These are phyloP conservation scores for Ogataea neopini DNA, from an alignment of 805 yeast genomes.

Conservation along the genomic window DNA sequence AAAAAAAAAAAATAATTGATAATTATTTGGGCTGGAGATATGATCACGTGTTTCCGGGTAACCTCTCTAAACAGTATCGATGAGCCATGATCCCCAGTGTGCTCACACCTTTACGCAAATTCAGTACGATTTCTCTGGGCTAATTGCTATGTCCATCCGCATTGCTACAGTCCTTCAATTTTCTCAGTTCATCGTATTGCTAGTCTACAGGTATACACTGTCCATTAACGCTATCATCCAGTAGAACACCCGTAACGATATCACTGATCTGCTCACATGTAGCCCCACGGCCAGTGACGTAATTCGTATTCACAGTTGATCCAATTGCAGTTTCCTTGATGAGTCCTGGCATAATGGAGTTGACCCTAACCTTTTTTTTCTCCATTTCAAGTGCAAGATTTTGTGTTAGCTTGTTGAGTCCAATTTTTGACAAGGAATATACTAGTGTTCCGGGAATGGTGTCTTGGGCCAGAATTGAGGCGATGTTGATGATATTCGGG, in stretches of 20 bases:
- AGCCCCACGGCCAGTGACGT: slow-evolving; percentile 10
- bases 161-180: too few species aligned
- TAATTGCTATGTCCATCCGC: too few species aligned
- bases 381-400: slow-evolving; percentile 61
- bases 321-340: slow-evolving; percentile 70
- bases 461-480: slow-evolving; percentile 60
- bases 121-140: too few species aligned
- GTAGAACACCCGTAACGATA: slow-evolving; percentile 8
- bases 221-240: slow-evolving; percentile 13
- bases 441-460: slow-evolving; percentile 57
- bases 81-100: too few species aligned
- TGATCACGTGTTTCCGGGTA: slow-evolving; percentile 11
- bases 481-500: slow-evolving; percentile 56
- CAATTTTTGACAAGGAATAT: slow-evolving; percentile 73
- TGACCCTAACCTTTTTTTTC: slow-evolving; percentile 55
- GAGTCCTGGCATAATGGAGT: slow-evolving; percentile 69
- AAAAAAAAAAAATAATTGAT: neutral
- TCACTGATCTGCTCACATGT: slow-evolving; percentile 18
- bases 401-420: slow-evolving; percentile 60
- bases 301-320: slow-evolving; percentile 27
- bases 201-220: slow-evolving; percentile 13
- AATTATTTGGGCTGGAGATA: neutral
- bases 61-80: too few species aligned
- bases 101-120: too few species aligned
- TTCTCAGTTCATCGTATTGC: too few species aligned